Conservation (phyloP, 495 filamentous ascomycete genomes). For the Hypoxylon trugodes region DNA sequence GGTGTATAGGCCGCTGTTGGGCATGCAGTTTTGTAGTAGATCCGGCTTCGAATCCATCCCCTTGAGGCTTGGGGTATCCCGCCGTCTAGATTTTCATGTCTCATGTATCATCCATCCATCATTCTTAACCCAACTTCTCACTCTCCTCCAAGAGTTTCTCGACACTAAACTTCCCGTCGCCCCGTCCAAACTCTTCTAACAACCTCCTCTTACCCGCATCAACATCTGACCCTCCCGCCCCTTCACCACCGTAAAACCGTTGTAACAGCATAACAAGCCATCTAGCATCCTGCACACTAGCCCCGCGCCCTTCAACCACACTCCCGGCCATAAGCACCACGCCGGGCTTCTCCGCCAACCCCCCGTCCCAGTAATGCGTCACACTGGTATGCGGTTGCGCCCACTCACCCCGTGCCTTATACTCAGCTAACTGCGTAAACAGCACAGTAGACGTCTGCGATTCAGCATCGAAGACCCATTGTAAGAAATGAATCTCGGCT, state of each 20-base stretch:
- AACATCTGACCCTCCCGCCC: slow-evolving; percentile 58
- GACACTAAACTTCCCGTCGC: slow-evolving; percentile 80
- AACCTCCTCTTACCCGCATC: slow-evolving; percentile 62
- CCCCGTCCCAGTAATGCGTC: slow-evolving; percentile 80
- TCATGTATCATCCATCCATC: not conserved
- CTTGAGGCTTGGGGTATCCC: too few relatives aligned
- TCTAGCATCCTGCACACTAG: slow-evolving; percentile 79
- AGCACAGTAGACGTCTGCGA: slow-evolving; percentile 79
- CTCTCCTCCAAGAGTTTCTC: slow-evolving; percentile 86
- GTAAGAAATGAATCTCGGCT: slow-evolving; percentile 83
- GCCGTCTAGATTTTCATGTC: too few relatives aligned
- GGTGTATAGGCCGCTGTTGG: not conserved
- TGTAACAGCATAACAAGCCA: slow-evolving; percentile 95
- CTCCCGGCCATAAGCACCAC: slow-evolving; percentile 85
- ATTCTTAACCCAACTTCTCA: slow-evolving; percentile 69
- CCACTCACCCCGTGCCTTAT: slow-evolving; percentile 87
- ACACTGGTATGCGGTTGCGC: slow-evolving; percentile 91
- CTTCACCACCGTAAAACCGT: slow-evolving; percentile 78
- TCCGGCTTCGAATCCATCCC: not conserved
- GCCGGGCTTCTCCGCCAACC: slow-evolving; percentile 70
- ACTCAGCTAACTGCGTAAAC: slow-evolving; percentile 92
- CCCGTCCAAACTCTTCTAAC: slow-evolving; percentile 81
- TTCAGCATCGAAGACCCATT: slow-evolving; percentile 74
- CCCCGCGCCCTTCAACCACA: slow-evolving; percentile 78
- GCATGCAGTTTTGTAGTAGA: not conserved